Evolutionary conservation across 108 stramenopile genomes (phyloP), one percentile per base, ranked within the genome.

Genomic region (Schizochytrium sp.): DNA sequence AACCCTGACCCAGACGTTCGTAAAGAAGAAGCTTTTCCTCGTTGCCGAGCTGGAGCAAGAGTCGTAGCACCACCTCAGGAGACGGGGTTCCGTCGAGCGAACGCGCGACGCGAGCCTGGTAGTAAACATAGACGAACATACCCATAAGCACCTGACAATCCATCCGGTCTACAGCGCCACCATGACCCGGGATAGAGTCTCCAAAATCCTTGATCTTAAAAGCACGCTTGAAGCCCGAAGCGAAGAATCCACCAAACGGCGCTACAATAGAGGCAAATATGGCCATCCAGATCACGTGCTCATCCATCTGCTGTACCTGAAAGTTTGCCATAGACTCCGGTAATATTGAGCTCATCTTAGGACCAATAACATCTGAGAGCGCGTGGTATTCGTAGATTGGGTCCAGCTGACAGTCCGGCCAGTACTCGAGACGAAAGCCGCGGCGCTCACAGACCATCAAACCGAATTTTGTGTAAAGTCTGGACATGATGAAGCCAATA

Each of bases 141-240:
- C 97, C 97, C 96, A 99, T 97, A 46, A 99, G 89, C 87, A 99
- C 93, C 89, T 99, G 98, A 93, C 99, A 99, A 90, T 99, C 99
- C 93, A 98, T 95, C n/a, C 99, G 95, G 89, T 99, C 99, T 92
- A 96, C 98, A 45, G 98, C 93, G 87, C 99, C 99, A 3, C 98
- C 98, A 91, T 98, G 98, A 60, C 97, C 98, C 0, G 97, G 97
- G 72, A 98, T 95, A 72, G 97, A 89, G 2, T 93, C 90, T 89
- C 95, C 97, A 91, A 98, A 98, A 90, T 98, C 98, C 89, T 98
- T 98, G 83, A 96, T 95, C 13, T 92, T 92, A 89, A 97, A 96
- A 38, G 97, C 96, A 55, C 98, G 91, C 91, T 98, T 98, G 91
- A 97, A 96, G 13, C 95, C 96, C 10, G 93, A 94, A n/a, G 97